A percentile compares a stretch with the other conserved stretches of the same genome.
phyloP scores from a whole-genome alignment of 2,329 filamentous ascomycete genomes.

The Microsporum canis region DNA sequence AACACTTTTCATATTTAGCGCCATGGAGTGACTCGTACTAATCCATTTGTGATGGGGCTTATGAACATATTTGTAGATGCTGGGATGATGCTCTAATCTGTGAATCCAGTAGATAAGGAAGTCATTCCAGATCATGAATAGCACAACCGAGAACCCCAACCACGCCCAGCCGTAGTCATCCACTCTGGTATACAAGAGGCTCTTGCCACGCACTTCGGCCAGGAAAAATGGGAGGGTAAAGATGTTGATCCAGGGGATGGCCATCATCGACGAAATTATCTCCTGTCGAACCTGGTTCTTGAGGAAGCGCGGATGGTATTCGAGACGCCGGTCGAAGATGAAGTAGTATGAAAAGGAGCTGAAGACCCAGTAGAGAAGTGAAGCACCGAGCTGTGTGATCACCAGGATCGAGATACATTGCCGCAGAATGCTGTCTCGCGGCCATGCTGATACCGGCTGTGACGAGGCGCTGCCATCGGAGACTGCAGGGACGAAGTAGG shows the following conservation, averaged over 20 bases:
- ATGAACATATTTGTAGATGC: slow-evolving; percentile 66
- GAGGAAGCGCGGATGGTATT: slow-evolving; percentile 68
- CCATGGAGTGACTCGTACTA: background rate
- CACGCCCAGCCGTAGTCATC: slow-evolving; percentile 60
- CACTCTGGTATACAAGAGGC: slow-evolving; percentile 59
- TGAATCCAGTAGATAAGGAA: slow-evolving; percentile 72
- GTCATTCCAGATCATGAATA: slow-evolving; percentile 69
- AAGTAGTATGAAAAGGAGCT: slow-evolving; percentile 64
- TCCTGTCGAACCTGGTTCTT: slow-evolving; percentile 73
- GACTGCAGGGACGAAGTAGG: slow-evolving; percentile 48
- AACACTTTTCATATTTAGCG: no score
- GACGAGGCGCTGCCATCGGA: slow-evolving; percentile 53
- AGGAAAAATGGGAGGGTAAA: slow-evolving; percentile 67
- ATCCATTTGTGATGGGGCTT: slow-evolving; percentile 90
- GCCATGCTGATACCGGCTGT: slow-evolving; percentile 40
- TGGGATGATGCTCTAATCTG: slow-evolving; percentile 60
- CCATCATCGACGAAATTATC: slow-evolving; percentile 56
- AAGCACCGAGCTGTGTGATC: slow-evolving; percentile 56
- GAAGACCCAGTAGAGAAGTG: slow-evolving; percentile 58
- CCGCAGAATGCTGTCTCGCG: slow-evolving; percentile 57
- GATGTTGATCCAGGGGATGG: slow-evolving; percentile 63
- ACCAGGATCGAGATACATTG: slow-evolving; percentile 59
- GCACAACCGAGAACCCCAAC: slow-evolving; percentile 60
- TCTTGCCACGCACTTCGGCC: slow-evolving; percentile 62
- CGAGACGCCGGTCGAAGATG: slow-evolving; percentile 72